Evolutionary conservation across 2,329 filamentous ascomycete genomes (phyloP).

Genomic region (Pseudocercospora crystallina): DNA sequence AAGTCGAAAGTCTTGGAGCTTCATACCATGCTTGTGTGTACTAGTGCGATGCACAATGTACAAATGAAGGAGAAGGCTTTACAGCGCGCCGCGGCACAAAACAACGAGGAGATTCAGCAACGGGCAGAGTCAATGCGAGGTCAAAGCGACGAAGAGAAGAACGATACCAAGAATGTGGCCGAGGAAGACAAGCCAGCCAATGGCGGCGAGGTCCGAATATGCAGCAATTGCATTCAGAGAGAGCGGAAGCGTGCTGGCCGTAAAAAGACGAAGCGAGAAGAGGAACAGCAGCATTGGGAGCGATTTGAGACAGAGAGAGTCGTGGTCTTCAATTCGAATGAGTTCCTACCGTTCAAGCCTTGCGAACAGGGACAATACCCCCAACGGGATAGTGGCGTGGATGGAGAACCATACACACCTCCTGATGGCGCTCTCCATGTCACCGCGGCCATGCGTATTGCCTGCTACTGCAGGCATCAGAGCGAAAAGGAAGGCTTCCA

Average conservation of each 20-base stretch:
- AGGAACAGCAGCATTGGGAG: slow-evolving; percentile 87
- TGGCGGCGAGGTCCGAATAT: slow-evolving; percentile 92
- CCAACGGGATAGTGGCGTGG: slow-evolving; percentile 26
- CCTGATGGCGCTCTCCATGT: slow-evolving; percentile 69
- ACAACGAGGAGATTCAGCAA: slow-evolving; percentile 42
- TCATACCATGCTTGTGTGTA: slow-evolving; percentile 81
- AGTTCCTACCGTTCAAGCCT: slow-evolving; percentile 79
- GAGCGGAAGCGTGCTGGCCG: slow-evolving; percentile 87
- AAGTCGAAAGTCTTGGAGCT: slow-evolving; percentile 75
- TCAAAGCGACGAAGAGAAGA: slow-evolving; percentile 41
- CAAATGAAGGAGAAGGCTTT: slow-evolving; percentile 67
- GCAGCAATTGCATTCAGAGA: slow-evolving; percentile 82
- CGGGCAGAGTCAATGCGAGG: slow-evolving; percentile 40
- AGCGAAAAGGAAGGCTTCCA: slow-evolving; percentile 88
- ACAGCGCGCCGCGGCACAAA: slow-evolving; percentile 53
- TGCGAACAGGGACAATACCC: slow-evolving; percentile 44
- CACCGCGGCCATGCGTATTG: slow-evolving; percentile 89
- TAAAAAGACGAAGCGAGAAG: slow-evolving; percentile 90
- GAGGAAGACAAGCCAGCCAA: slow-evolving; percentile 74
- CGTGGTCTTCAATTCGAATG: slow-evolving; percentile 87
- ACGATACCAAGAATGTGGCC: slow-evolving; percentile 52
- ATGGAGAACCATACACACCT: slow-evolving; percentile 31
- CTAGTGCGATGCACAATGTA: slow-evolving; percentile 80
- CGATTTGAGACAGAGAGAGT: slow-evolving; percentile 77
- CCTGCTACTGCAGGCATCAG: slow-evolving; percentile 95